Percentiles rank a stretch among this genome's conserved stretches.
Evolutionary conservation across 768 basidiomycete genomes (phyloP).

Genomic region (Rhodotorula graminis): DNA sequence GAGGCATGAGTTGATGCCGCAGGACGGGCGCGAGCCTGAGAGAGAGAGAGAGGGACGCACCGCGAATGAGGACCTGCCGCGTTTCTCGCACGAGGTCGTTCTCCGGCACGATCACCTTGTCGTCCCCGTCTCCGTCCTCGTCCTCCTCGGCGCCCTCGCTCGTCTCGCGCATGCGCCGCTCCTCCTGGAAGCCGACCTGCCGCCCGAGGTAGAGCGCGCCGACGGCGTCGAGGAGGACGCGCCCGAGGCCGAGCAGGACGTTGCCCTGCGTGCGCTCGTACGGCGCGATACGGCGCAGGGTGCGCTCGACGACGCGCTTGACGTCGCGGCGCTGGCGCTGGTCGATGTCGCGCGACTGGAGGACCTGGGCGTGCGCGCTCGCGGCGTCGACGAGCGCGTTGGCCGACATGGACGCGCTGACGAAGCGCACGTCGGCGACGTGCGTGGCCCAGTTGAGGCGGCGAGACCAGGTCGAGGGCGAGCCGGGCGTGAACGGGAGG

Average conservation of each 20-base stretch:
- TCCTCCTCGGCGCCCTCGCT: background rate
- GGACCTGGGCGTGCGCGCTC: slow-evolving; percentile 8
- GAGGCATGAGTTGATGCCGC: too few relatives aligned
- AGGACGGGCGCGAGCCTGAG: background rate
- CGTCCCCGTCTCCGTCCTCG: slow-evolving; percentile 8
- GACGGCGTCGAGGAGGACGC: slow-evolving; percentile 33
- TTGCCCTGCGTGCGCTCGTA: slow-evolving; percentile 34
- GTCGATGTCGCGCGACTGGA: slow-evolving; percentile 7
- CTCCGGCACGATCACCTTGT: slow-evolving; percentile 24
- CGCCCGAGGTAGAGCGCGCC: slow-evolving; percentile 27
- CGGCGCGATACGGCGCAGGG: slow-evolving; percentile 26
- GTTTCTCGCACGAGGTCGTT: slow-evolving; percentile 38
- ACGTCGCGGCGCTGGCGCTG: slow-evolving; percentile 8
- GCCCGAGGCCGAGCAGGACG: slow-evolving; percentile 21
- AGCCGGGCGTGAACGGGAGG: slow-evolving; percentile 21
- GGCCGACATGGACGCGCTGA: slow-evolving; percentile 29
- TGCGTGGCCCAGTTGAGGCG: slow-evolving; percentile 37
- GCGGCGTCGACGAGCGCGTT: slow-evolving; percentile 31
- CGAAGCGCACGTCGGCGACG: slow-evolving; percentile 37
- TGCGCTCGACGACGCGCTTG: slow-evolving; percentile 25
- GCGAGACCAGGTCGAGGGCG: slow-evolving; percentile 17
- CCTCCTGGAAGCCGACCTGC: slow-evolving; percentile 11
- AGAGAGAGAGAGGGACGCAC: background rate
- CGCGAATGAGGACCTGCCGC: slow-evolving; percentile 38
- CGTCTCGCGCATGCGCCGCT: slow-evolving; percentile 15